These are phyloP conservation scores for Cutaneotrichosporon curvatum DNA, from an alignment of 1,284 basidiomycete species.

Conservation along the genomic window DNA sequence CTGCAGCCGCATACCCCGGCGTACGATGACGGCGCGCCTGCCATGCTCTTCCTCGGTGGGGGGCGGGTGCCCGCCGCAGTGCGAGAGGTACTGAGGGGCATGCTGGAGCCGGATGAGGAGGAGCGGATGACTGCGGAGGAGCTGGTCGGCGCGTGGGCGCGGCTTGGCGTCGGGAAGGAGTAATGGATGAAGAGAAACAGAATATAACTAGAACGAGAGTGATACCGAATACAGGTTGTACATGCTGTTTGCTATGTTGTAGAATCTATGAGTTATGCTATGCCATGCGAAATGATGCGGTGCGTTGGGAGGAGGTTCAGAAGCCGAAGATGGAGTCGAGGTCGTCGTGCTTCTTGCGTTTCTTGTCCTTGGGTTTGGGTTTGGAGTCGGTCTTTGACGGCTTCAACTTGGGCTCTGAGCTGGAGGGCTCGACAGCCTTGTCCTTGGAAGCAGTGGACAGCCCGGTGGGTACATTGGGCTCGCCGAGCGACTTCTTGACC, in stretches of 20 bases:
- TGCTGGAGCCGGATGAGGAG: constrained; percentile 30
- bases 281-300: too few species aligned
- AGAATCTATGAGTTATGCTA: too few species aligned
- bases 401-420: too few species aligned
- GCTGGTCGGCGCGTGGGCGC: constrained; percentile 29
- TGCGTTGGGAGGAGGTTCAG: too few species aligned
- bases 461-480: background rate
- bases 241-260: background rate
- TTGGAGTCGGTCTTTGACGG: too few species aligned
- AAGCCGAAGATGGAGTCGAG: background rate
- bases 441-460: too few species aligned
- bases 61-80: constrained; percentile 22
- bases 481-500: background rate
- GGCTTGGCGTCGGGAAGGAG: constrained; percentile 18
- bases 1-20: background rate
- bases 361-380: background rate
- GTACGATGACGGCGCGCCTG: constrained; percentile 33
- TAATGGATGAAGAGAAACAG: background rate
- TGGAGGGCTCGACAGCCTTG: too few species aligned
- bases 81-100: constrained; percentile 28
- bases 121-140: constrained; percentile 30
- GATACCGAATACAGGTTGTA: constrained; percentile 1
- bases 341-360: background rate
- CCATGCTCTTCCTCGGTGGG: constrained; percentile 18
- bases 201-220: too few species aligned